Conservation (phyloP, 2,329 filamentous ascomycete species). For the Hirsutella thompsonii region DNA sequence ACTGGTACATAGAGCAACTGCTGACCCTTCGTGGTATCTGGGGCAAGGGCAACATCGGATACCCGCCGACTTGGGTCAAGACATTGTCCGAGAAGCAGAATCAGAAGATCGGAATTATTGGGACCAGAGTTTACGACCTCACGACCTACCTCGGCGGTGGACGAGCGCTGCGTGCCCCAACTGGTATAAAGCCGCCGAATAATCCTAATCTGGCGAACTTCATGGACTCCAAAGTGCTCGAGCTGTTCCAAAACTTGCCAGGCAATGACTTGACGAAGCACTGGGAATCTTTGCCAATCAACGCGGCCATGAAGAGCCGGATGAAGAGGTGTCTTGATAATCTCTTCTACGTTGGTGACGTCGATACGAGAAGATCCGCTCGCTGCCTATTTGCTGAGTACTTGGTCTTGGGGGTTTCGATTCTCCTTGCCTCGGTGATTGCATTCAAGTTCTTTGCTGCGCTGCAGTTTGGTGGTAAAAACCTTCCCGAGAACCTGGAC, state of each 20-base stretch:
- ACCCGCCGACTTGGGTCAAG: slow-evolving; percentile 62
- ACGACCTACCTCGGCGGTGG: slow-evolving; percentile 72
- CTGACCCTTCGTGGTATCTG: slow-evolving; percentile 62
- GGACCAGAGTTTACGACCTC: slow-evolving; percentile 75
- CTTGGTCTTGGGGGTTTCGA: slow-evolving; percentile 73
- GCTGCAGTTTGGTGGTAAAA: slow-evolving; percentile 85
- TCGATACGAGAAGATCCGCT: slow-evolving; percentile 80
- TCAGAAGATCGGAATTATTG: slow-evolving; percentile 66
- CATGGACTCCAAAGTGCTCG: slow-evolving; percentile 62
- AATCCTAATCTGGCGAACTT: slow-evolving; percentile 53
- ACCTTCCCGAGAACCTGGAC: slow-evolving; percentile 86
- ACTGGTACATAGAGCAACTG: slow-evolving; percentile 92
- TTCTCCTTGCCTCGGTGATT: slow-evolving; percentile 69
- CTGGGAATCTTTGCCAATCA: slow-evolving; percentile 60
- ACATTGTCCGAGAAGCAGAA: slow-evolving; percentile 49
- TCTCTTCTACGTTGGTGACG: slow-evolving; percentile 82
- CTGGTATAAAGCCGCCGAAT: slow-evolving; percentile 34
- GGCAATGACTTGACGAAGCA: slow-evolving; percentile 74
- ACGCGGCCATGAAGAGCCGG: slow-evolving; percentile 39
- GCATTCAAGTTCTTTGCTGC: slow-evolving; percentile 95
- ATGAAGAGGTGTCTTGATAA: slow-evolving; percentile 86
- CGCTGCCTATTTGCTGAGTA: slow-evolving; percentile 83
- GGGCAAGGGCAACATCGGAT: slow-evolving; percentile 80
- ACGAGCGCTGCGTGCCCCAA: slow-evolving; percentile 45
- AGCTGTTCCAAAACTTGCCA: slow-evolving; percentile 63